phyloP scores from a whole-genome alignment of 331 rosid species.

The Cydonia oblonga region DNA sequence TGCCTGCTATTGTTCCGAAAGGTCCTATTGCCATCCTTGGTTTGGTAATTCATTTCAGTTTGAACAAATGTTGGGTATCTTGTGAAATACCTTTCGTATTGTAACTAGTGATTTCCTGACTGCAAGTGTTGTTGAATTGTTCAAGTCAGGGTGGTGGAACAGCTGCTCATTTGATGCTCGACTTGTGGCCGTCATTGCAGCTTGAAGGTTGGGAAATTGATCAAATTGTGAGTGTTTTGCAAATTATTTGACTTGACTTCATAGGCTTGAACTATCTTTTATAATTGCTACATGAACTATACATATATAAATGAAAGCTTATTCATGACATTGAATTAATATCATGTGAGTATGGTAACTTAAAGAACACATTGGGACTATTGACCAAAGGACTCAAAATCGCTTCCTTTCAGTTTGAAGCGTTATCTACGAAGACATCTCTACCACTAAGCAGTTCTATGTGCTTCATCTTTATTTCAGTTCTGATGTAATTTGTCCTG shows the following conservation, averaged over 20 bases:
- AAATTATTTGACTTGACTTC: background rate
- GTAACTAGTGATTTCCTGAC: background rate
- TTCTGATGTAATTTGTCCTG: background rate
- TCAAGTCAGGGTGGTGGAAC: constrained; percentile 76
- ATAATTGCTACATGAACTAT: background rate
- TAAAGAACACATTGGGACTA: background rate
- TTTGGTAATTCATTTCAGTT: constrained; percentile 52
- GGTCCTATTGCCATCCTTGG: constrained; percentile 94
- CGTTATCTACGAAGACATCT: background rate
- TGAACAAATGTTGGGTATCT: background rate
- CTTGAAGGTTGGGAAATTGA: constrained; percentile 99
- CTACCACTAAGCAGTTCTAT: background rate
- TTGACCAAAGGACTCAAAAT: background rate
- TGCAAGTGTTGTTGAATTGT: background rate
- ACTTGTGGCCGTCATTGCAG: constrained; percentile 79
- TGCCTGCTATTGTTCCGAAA: constrained; percentile 79
- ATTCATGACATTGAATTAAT: background rate
- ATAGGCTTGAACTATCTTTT: background rate
- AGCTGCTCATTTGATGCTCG: constrained; percentile 84
- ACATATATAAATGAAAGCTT: background rate
- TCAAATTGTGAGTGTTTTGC: constrained; percentile 43
- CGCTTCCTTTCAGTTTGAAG: background rate
- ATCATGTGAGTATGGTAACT: background rate
- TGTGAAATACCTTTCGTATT: constrained; percentile 7
- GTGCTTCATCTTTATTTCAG: background rate